Evolutionary conservation across 192 early-diverging fungal genomes (phyloP), one percentile per base, ranked within the genome.

Genomic region (Thamnidium elegans): DNA sequence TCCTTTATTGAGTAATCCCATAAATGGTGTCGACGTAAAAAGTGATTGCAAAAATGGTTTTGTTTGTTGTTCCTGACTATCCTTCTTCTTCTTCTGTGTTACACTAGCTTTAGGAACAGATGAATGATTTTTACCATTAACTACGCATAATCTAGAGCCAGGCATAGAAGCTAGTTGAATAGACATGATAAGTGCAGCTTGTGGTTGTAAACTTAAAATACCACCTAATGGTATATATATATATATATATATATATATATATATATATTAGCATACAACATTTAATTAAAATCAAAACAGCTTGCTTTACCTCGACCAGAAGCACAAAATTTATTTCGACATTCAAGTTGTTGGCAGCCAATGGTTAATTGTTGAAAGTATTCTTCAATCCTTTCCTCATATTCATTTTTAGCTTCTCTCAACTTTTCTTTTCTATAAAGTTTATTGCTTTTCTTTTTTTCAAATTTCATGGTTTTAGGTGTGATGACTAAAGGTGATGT

Each of bases 111-210:
- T 26, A 26, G 26, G 3, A 26, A 26, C 26, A 3, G 1, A 26
- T 10, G 10, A 19, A 48, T 56, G 55, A 1, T 21, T 26, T 44
- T 7, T 3, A 26, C 26, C 26, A 26, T 26, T 26, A 26, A 45
- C 20, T 45, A 44, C 20, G 21, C 58, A 59, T 2, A 39, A 36
- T 45, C 58, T 59, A 5, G 58, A 51, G 7, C 52, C 50, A 26
- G 63, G 51, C 23, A 50, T 51, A 17, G 50, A 54, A 30, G 63
- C 50, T 5, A 64, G 51, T 43, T 64, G 63, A 45, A 54, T 54
- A 8, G 63, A 50, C 63, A 64, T 64, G 11, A 64, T 64, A 6
- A 64, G 34, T 7, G 63, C 63, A 43, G 63, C 63, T 30, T 64
- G 63, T 13, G 48, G 63, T 34, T 64, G 63, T 30, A 64, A 43